These are phyloP conservation scores for Nicotiana undulata DNA, from an alignment of 257 asterid genomes.

Conservation along the genomic window DNA sequence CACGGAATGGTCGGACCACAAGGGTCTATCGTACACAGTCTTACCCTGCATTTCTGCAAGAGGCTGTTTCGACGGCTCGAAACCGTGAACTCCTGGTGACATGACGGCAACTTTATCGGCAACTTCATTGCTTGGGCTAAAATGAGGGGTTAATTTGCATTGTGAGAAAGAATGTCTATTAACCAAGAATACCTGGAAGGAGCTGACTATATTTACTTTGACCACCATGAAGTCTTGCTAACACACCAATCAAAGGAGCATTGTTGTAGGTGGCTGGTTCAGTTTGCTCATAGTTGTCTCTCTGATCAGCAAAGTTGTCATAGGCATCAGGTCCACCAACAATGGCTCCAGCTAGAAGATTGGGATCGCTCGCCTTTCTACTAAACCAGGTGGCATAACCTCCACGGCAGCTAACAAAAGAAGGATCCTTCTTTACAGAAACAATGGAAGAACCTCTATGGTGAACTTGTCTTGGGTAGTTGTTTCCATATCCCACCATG, in stretches of 20 bases:
- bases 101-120: too few species aligned
- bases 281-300: slow-evolving; percentile 93
- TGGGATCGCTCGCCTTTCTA: slow-evolving; percentile 79
- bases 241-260: slow-evolving; percentile 73
- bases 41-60: too few species aligned
- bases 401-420: slow-evolving; percentile 84
- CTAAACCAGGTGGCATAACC: slow-evolving; percentile 93
- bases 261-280: slow-evolving; percentile 98
- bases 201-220: slow-evolving; percentile 71
- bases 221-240: slow-evolving; percentile 80
- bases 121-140: too few species aligned
- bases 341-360: slow-evolving; percentile 78
- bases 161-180: background rate
- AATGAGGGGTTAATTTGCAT: too few species aligned
- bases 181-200: slow-evolving; percentile 51
- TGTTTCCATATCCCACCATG: slow-evolving; percentile 97
- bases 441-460: slow-evolving; percentile 94
- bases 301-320: slow-evolving; percentile 89
- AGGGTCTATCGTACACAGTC: too few species aligned
- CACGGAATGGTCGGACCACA: too few species aligned
- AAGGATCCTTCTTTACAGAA: slow-evolving; percentile 60
- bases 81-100: too few species aligned
- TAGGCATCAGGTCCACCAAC: slow-evolving; percentile 99
- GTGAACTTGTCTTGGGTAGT: slow-evolving; percentile 82
- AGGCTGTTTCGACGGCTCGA: too few species aligned